Evolutionary conservation across 805 yeast genomes (phyloP).

Genomic region (Metschnikowia shivogae): DNA sequence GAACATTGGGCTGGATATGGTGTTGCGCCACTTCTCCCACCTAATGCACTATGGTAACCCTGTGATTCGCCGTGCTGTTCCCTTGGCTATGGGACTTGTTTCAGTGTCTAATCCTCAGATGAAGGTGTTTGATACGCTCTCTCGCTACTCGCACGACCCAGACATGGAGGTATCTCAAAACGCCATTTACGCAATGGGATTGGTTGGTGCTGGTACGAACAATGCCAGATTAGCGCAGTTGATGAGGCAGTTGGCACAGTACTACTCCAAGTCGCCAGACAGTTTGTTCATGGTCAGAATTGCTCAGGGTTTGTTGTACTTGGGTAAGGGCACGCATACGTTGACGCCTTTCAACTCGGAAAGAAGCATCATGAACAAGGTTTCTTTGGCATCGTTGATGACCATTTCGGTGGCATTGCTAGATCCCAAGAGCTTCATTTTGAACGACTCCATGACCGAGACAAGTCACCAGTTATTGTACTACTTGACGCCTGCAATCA

Average conservation of each 20-base stretch:
- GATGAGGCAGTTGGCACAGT: slow-evolving; percentile 89
- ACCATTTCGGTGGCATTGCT: slow-evolving; percentile 80
- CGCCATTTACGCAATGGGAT: slow-evolving; percentile 94
- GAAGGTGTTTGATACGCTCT: slow-evolving; percentile 93
- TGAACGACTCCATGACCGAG: slow-evolving; percentile 51
- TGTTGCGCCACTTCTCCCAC: slow-evolving; percentile 93
- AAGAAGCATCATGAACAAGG: slow-evolving; percentile 81
- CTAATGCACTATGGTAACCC: slow-evolving; percentile 97
- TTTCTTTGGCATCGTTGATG: slow-evolving; percentile 81
- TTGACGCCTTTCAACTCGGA: slow-evolving; percentile 87
- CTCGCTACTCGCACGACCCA: slow-evolving; percentile 93
- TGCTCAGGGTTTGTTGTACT: slow-evolving; percentile 90
- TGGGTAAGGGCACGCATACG: slow-evolving; percentile 94
- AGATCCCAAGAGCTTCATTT: slow-evolving; percentile 79
- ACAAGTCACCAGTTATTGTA: slow-evolving; percentile 73
- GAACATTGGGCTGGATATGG: slow-evolving; percentile 96
- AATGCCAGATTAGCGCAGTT: slow-evolving; percentile 97
- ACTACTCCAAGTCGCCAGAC: slow-evolving; percentile 86
- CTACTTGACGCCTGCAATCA: slow-evolving; percentile 81
- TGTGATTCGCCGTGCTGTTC: slow-evolving; percentile 87
- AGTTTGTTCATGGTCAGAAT: slow-evolving; percentile 88
- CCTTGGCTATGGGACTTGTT: slow-evolving; percentile 95
- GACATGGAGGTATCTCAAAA: slow-evolving; percentile 92
- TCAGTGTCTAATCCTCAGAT: slow-evolving; percentile 93
- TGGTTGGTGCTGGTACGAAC: slow-evolving; percentile 98